Evolutionary conservation across 176 grass and related monocot genomes (phyloP), one percentile per base, ranked within the genome.

Genomic region (Juncus effusus): DNA sequence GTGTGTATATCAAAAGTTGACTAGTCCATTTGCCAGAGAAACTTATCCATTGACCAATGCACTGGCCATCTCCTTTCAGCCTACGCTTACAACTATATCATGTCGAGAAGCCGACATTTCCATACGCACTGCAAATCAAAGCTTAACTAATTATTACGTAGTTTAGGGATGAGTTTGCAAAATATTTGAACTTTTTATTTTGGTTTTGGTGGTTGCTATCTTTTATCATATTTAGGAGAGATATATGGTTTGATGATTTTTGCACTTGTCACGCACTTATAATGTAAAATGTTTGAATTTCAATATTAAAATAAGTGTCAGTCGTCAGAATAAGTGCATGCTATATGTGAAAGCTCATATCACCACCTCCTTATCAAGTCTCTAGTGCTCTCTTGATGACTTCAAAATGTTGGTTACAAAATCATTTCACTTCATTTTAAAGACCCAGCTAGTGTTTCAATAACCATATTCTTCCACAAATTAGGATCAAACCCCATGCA

Each of bases 11-110:
- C n/a, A n/a, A n/a, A n/a, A 77, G 64, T 52, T 78, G 38, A 0
- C 49, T 39, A 51, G 87, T 96, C 87, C 92, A 96, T 55, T 57
- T 88, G 10, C 70, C 82, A 0, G 77, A 78, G 3, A 96, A 88
- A 16, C 92, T 54, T 10, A 77, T 7, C 84, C 82, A 59, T 12
- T 45, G 38, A 65, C 88, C 87, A 15, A 61, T 81, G 61, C 84
- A 96, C 10, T 40, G 16, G 2, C 57, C 65, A 4, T 88, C 70
- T 12, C 64, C 51, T 16, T 39, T 83, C 61, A 96, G 44, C 12
- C 65, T 59, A 65, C 83, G 84, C 9, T 82, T 79, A 73, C 86
- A 95, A 45, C 83, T 86, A 74, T 95, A 86, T 51, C 83, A 77
- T 2, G 59, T 86, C 13, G 87, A 85, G 74, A 81, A 60, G 3